Conservation (phyloP, 495 filamentous ascomycete species). For the Annulohypoxylon moriforme region DNA sequence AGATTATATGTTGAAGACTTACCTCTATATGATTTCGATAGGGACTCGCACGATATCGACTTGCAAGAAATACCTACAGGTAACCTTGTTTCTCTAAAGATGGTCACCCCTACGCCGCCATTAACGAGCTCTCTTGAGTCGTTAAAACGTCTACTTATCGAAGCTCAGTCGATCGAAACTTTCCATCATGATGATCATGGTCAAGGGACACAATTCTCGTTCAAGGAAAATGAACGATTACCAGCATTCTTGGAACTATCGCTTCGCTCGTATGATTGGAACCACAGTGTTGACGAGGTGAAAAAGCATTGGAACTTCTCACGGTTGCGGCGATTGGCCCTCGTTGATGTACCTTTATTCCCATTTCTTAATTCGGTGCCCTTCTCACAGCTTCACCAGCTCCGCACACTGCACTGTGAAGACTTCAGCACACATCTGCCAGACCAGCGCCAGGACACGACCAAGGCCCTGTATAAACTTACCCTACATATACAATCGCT, state of each 20-base stretch:
- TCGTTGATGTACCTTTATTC: slow-evolving; percentile 47
- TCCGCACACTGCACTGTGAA: slow-evolving; percentile 43
- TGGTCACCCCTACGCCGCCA: slow-evolving; percentile 37
- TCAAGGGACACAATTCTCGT: slow-evolving; percentile 45
- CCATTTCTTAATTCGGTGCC: slow-evolving; percentile 46
- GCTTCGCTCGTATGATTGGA: slow-evolving; percentile 52
- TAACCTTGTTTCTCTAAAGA: slow-evolving; percentile 44
- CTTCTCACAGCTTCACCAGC: slow-evolving; percentile 30
- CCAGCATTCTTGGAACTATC: slow-evolving; percentile 46
- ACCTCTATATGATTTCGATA: slow-evolving; percentile 30
- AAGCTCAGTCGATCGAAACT: slow-evolving; percentile 32
- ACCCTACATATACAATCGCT: slow-evolving; percentile 42
- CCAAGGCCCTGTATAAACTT: slow-evolving; percentile 36
- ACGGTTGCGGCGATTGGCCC: slow-evolving; percentile 36
- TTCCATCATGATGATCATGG: slow-evolving; percentile 47
- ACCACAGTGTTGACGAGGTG: slow-evolving; percentile 37
- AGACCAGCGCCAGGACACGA: slow-evolving; percentile 34
- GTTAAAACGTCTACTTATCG: slow-evolving; percentile 46
- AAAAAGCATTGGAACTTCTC: slow-evolving; percentile 51
- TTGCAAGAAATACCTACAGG: slow-evolving; percentile 36
- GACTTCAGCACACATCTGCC: slow-evolving; percentile 42
- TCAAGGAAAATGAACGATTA: slow-evolving; percentile 44
- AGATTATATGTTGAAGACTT: slow-evolving; percentile 47
- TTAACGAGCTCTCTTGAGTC: slow-evolving; percentile 41
- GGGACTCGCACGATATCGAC: slow-evolving; percentile 26